Base-by-base conservation (phyloP, 2,329 filamentous ascomycete species). In the Rhinocladiella similis region DNA sequence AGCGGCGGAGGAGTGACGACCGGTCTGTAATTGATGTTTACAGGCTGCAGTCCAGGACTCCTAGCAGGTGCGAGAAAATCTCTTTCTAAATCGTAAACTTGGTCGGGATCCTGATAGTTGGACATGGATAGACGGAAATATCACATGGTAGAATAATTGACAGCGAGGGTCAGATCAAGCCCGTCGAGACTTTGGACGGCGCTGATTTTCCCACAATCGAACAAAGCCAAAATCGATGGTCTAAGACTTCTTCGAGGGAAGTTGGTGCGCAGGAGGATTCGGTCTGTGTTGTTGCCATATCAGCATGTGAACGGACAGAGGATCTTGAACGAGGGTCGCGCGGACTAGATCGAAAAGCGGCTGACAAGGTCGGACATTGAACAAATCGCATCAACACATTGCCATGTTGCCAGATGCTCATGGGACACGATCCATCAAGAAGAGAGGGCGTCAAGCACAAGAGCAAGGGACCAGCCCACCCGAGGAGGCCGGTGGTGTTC, bases 21-120 rank as follows among this genome's bases (percentile, higher is more conserved):
- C 25, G 64, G 62, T 43, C 60, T 60, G 67, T 72, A 72, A 54
- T 72, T 66, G 47, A 69, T 60, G 33, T 66, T 64, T 16, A 64
- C 59, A 18, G 65, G 53, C 60, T 70, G 59, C 50, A 75, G 66
- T n/a, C 63, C 68, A 39, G 75, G 75, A 39, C 73, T 75, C 54
- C 60, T 47, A 16, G 20, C 22, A 35, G 53, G 53, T 38, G 19
- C 38, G 7, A 60, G 25, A 25, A 60, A 53, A 33, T 62, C 56
- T 48, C 57, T 52, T 14, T 63, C 57, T 12, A 53, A 33, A 42
- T 63, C 53, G 53, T 36, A 58, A 42, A 47, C 55, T 16, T 35
- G 36, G 22, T 60, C 52, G 19, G 48, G 47, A 52, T 51, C 35
- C 35, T 53, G 53, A 47, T 45, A 48, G 52, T 50, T 39, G 45